Conservation (phyloP, 345 rosid species). For the Trapa incisa region DNA sequence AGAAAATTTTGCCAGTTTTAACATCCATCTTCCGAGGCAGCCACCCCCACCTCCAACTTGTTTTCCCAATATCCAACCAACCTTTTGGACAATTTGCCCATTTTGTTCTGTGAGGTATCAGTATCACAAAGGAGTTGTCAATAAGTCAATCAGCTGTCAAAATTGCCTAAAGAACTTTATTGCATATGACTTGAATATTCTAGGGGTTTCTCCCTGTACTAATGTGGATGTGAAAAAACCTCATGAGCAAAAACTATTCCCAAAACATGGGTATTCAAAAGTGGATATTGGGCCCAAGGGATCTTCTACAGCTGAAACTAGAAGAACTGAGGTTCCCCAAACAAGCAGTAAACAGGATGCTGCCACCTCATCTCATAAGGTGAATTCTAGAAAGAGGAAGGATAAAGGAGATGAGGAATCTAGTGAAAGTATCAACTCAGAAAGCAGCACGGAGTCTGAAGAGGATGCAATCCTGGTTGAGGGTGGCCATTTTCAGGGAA, state of each 20-base stretch:
- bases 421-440: conserved; percentile 38
- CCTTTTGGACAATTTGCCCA: conserved; percentile 69
- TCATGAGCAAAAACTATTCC: conserved; percentile 25
- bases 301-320: conserved; percentile 17
- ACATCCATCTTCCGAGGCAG: conserved; percentile 21
- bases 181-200: conserved; percentile 34
- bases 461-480: conserved; percentile 21
- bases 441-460: conserved; percentile 30
- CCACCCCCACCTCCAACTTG: conserved; percentile 24
- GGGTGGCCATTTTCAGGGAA: conserved; percentile 25
- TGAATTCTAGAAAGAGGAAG: conserved; percentile 32
- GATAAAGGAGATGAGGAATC: conserved; percentile 40
- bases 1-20: conserved; percentile 19
- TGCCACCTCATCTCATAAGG: conserved; percentile 2
- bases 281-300: conserved; percentile 26
- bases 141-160: conserved; percentile 32
- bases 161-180: conserved; percentile 33
- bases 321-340: conserved; percentile 16
- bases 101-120: conserved; percentile 43
- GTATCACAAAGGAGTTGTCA: conserved; percentile 23
- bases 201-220: conserved; percentile 17
- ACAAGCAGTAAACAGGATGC: conserved; percentile 16
- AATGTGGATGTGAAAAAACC: conserved; percentile 22
- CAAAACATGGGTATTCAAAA: conserved; percentile 28
- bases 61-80: conserved; percentile 17